Percentiles rank a stretch among this genome's conserved stretches.
Conservation (phyloP, 2,329 filamentous ascomycete species). For the Fusarium sp. region DNA sequence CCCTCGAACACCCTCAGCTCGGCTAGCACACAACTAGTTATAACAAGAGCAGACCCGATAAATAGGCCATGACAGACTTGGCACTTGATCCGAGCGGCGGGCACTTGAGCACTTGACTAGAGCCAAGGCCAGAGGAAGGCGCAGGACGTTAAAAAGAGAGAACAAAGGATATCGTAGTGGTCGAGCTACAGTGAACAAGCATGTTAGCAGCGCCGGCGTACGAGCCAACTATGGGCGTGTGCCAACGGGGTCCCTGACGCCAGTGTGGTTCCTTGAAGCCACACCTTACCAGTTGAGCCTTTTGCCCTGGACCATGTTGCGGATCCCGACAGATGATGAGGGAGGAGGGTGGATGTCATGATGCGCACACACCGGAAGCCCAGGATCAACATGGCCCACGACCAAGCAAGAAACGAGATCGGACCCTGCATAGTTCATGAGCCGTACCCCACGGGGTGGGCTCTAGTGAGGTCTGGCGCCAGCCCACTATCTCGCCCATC, state of each 20-base stretch:
- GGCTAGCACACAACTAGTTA: conserved; percentile 34
- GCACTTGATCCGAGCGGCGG: conserved; percentile 12
- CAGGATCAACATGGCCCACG: background rate
- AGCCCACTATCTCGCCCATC: conserved; percentile 26
- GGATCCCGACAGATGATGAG: conserved; percentile 31
- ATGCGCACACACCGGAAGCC: conserved; percentile 8
- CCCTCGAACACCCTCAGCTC: conserved; percentile 36
- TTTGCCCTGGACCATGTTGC: conserved; percentile 20
- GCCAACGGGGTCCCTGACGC: conserved; percentile 15
- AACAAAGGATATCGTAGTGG: conserved; percentile 17
- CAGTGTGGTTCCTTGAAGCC: conserved; percentile 15
- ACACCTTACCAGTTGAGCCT: conserved; percentile 23
- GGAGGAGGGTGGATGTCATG: background rate
- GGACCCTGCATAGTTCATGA: conserved; percentile 42
- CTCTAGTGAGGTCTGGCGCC: conserved; percentile 10
- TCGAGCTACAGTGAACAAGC: conserved; percentile 9
- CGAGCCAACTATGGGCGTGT: conserved; percentile 13
- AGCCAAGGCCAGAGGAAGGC: conserved; percentile 9
- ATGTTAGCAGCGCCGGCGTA: conserved; percentile 19
- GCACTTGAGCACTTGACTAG: conserved; percentile 13
- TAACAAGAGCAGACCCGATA: conserved; percentile 7
- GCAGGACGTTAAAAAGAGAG: conserved; percentile 12
- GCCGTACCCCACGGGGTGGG: conserved; percentile 35
- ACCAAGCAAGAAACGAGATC: conserved; percentile 17
- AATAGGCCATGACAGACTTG: conserved; percentile 16